Conservation (phyloP, 768 basidiomycete species). For the Hericium rajendrae region DNA sequence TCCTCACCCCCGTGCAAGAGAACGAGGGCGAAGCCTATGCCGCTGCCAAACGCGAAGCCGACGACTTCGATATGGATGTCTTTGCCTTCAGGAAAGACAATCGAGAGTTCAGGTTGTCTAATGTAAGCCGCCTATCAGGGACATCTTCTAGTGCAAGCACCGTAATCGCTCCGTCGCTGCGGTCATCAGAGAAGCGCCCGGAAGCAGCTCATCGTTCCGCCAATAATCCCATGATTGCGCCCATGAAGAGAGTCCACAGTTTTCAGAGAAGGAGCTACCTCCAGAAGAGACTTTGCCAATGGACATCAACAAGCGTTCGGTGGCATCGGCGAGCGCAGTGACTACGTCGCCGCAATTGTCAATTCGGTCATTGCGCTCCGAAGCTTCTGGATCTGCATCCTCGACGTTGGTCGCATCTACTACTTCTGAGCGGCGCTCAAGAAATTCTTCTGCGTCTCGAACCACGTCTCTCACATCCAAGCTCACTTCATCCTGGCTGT, state of each 20-base stretch:
- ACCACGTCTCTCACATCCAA: conserved; percentile 39
- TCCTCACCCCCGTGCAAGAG: conserved; percentile 9
- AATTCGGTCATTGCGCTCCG: conserved; percentile 44
- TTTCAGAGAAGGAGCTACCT: conserved; percentile 41
- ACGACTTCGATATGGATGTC: conserved; percentile 64
- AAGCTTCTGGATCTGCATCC: conserved; percentile 37
- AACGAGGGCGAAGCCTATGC: conserved; percentile 10
- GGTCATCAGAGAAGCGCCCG: conserved; percentile 9
- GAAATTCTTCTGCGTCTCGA: conserved; percentile 5
- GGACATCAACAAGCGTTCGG: conserved; percentile 13
- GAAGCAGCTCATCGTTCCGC: conserved; percentile 40
- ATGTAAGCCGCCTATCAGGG: conserved; percentile 28
- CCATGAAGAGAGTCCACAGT: conserved; percentile 68
- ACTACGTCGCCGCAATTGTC: conserved; percentile 61
- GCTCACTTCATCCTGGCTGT: conserved; percentile 69
- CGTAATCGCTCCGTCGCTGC: conserved; percentile 6
- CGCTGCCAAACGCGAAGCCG: conserved; percentile 44
- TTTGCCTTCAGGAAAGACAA: conserved; percentile 37
- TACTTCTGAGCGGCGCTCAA: conserved; percentile 8
- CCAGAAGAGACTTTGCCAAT: conserved; percentile 21
- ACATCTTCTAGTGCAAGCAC: conserved; percentile 25
- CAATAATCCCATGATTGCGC: conserved; percentile 36
- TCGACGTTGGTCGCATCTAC: neutral
- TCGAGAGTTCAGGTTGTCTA: conserved; percentile 26
- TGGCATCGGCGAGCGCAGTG: conserved; percentile 20